Evolutionary conservation across 768 basidiomycete species (phyloP), one percentile per base, ranked within the genome.

Genomic region (Tricholomella constricta): DNA sequence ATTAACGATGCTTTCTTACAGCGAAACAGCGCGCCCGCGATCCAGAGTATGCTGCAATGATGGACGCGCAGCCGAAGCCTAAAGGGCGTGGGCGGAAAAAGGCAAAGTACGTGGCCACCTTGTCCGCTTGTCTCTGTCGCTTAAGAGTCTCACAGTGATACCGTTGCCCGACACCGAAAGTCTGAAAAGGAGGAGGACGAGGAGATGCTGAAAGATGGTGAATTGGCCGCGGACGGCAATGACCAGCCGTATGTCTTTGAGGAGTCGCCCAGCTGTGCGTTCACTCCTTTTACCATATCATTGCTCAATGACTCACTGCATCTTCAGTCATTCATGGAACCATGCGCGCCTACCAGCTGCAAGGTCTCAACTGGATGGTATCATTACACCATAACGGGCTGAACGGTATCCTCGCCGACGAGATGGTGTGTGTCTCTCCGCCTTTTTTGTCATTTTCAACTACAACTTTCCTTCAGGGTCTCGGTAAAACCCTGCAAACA

Each of bases 111-210:
- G 86, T 78, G n/a, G 9, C 4, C 19, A 3, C 38, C 5, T 26
- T 38, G 1, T 27, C 2, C 23, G 11, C 9, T 37, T 26, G 19
- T 19, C 26, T 32, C 15, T 36, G 2, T 15, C 12, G 22, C 43
- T 45, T 60, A 40, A 61, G 31, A 11, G 9, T 31, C 12, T 42
- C 52, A 12, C 59, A 93, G 89, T 48, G 92, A 91, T 57, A 82
- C 85, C 44, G 85, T 68, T 44, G 81, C 88, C 23, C 88, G 95
- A 9, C 93, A 94, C 64, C 84, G 96, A 48, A 97, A 94, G 69
- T 94, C 92, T 0, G 97, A 99, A 70, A 97, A 97, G 71, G 97
- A 99, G 64, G 97, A 98, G 68, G 97, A 98, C 49, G 94, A 96
- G 57, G 96, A 99, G 71, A 63, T 99, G 63, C 70, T 98, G 36